phyloP scores from a whole-genome alignment of 202 grass and related monocot genomes.

The Saccharum hybrid region DNA sequence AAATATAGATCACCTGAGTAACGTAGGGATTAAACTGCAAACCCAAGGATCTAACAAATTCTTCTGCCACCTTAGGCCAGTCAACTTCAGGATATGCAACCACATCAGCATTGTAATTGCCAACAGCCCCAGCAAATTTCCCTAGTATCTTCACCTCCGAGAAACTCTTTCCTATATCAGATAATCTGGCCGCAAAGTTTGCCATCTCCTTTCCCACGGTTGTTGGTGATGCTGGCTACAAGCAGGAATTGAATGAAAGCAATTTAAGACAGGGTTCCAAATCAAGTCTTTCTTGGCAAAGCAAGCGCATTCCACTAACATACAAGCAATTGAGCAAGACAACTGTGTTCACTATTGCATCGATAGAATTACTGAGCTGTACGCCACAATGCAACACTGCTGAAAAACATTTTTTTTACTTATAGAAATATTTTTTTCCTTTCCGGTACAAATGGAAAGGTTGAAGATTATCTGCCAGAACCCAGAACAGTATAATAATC shows the following conservation, averaged over 20 bases:
- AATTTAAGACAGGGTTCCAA: constrained; percentile 24
- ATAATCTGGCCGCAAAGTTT: constrained; percentile 78
- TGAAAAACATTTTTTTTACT: background rate
- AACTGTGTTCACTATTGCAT: constrained; percentile 4
- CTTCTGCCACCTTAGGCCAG: constrained; percentile 77
- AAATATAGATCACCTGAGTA: constrained; percentile 68
- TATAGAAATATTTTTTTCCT: background rate
- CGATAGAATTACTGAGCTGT: background rate
- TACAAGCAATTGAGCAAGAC: background rate
- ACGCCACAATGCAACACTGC: background rate
- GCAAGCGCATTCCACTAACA: constrained; percentile 17
- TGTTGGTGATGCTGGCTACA: constrained; percentile 93
- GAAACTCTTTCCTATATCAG: constrained; percentile 62
- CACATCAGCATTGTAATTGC: constrained; percentile 93
- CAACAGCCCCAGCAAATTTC: constrained; percentile 92
- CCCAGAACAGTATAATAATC: background rate
- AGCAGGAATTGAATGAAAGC: constrained; percentile 31
- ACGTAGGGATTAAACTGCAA: constrained; percentile 85
- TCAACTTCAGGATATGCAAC: constrained; percentile 79
- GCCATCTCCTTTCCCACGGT: constrained; percentile 97
- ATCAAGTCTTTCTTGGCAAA: constrained; percentile 3
- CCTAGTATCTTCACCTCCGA: constrained; percentile 67
- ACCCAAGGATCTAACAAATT: constrained; percentile 82
- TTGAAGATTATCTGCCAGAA: background rate
- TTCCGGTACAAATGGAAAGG: background rate